A percentile compares a stretch with the other conserved stretches of the same genome.
Evolutionary conservation across 768 basidiomycete species (phyloP).

Genomic region (Sistotremastrum niveocremeum): DNA sequence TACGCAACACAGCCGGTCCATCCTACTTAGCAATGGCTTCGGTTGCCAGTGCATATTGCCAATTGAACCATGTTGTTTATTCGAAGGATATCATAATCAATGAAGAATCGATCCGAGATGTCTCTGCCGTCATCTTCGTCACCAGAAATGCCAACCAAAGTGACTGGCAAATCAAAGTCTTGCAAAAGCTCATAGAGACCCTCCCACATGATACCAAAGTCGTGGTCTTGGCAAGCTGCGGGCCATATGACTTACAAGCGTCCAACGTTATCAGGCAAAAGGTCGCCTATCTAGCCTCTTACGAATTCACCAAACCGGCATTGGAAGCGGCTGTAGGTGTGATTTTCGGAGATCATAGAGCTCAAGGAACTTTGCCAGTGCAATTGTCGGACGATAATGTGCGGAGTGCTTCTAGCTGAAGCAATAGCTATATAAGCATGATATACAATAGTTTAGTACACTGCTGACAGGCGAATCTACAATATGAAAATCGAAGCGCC

Average conservation of each 20-base stretch:
- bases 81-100: slow-evolving; percentile 7
- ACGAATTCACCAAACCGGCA: slow-evolving; percentile 44
- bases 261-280: no score
- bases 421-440: no score
- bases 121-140: slow-evolving; percentile 31
- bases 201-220: slow-evolving; percentile 16
- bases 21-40: slow-evolving; percentile 38
- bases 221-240: slow-evolving; percentile 45
- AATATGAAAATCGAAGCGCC: no score
- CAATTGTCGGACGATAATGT: neutral
- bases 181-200: slow-evolving; percentile 18
- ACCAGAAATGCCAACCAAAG: slow-evolving; percentile 42
- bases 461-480: no score
- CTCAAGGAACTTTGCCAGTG: slow-evolving; percentile 18
- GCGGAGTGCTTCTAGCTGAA: no score
- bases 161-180: slow-evolving; percentile 36
- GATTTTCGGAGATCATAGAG: slow-evolving; percentile 26
- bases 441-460: no score
- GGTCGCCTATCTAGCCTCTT: slow-evolving; percentile 32
- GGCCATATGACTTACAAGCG: slow-evolving; percentile 46
- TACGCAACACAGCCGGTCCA: slow-evolving; percentile 45
- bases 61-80: slow-evolving; percentile 37
- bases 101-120: neutral
- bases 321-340: slow-evolving; percentile 30
- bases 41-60: slow-evolving; percentile 14